A percentile compares a stretch with the other conserved stretches of the same genome.
Conservation (phyloP, 441 rosid species). For the Flueggea neowawraea region DNA sequence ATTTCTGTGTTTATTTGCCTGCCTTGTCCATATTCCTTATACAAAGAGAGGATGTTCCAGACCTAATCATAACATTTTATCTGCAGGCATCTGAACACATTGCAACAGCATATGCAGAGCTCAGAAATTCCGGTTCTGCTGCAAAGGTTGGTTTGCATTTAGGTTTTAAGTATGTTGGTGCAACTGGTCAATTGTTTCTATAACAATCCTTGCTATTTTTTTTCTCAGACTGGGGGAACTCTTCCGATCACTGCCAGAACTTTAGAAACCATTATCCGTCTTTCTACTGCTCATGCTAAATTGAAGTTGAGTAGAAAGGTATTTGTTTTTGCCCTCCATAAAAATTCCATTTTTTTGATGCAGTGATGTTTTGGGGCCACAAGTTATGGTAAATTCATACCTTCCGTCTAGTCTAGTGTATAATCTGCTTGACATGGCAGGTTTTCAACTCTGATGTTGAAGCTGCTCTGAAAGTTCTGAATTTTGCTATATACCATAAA, state of each 20-base stretch:
- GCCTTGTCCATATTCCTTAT: not conserved
- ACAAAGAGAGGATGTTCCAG: conserved; percentile 1
- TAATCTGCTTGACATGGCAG: conserved; percentile 31
- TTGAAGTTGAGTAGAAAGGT: conserved; percentile 91
- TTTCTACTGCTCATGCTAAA: conserved; percentile 98
- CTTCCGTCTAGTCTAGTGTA: not conserved
- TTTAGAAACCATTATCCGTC: conserved; percentile 93
- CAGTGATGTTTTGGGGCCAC: not conserved
- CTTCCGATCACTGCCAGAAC: conserved; percentile 99
- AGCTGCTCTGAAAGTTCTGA: conserved; percentile 84
- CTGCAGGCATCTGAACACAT: conserved; percentile 87
- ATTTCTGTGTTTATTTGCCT: not conserved
- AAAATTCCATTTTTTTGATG: not conserved
- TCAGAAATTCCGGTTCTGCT: conserved; percentile 74
- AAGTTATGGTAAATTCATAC: no score
- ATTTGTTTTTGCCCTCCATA: conserved; percentile 2
- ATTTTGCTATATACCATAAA: conserved; percentile 96
- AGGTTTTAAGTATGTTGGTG: not conserved
- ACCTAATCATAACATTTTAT: conserved; percentile 13
- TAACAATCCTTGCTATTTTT: conserved; percentile 18
- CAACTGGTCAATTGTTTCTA: conserved; percentile 1
- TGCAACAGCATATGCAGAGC: conserved; percentile 94
- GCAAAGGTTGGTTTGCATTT: conserved; percentile 54
- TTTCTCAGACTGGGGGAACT: conserved; percentile 90
- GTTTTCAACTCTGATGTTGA: conserved; percentile 85